Evolutionary conservation across 1,284 basidiomycete genomes (phyloP).

Genomic region (Ustilago tritici): DNA sequence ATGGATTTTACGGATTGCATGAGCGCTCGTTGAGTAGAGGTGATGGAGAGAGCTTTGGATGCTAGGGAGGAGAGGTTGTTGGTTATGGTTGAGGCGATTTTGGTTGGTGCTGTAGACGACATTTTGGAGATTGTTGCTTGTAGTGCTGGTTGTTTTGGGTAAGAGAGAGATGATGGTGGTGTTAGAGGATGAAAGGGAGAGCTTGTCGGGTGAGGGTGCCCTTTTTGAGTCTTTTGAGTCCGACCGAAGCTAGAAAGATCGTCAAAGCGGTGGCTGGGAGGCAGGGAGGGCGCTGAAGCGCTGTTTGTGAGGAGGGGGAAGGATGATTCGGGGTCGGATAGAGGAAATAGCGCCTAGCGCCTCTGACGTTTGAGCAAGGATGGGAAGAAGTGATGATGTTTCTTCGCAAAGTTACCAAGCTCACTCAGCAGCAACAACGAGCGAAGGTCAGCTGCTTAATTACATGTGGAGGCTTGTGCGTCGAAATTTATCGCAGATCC

Average conservation of each 20-base stretch:
- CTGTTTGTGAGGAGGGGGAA: background rate
- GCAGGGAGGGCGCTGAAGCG: no score
- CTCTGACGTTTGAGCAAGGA: background rate
- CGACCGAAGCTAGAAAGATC: no score
- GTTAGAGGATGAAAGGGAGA: background rate
- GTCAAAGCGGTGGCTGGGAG: no score
- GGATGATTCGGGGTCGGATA: constrained; percentile 20
- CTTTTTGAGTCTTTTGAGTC: background rate
- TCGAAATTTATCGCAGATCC: background rate
- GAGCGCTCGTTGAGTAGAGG: constrained; percentile 19
- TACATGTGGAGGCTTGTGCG: constrained; percentile 31
- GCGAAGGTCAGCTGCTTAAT: background rate
- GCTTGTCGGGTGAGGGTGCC: background rate
- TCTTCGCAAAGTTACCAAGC: constrained; percentile 4
- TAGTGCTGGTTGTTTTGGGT: background rate
- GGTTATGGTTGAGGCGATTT: constrained; percentile 15
- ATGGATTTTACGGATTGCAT: constrained; percentile 75
- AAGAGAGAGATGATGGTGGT: background rate
- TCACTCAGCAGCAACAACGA: constrained; percentile 22
- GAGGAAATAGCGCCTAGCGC: background rate
- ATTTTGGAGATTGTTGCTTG: constrained; percentile 2
- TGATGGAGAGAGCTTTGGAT: constrained; percentile 8
- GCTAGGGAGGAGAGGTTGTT: constrained; percentile 23
- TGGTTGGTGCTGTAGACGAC: constrained; percentile 26
- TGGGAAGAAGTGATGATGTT: background rate